Evolutionary conservation across 495 filamentous ascomycete genomes (phyloP), one percentile per base, ranked within the genome.

Genomic region (Neurospora tetraspora): DNA sequence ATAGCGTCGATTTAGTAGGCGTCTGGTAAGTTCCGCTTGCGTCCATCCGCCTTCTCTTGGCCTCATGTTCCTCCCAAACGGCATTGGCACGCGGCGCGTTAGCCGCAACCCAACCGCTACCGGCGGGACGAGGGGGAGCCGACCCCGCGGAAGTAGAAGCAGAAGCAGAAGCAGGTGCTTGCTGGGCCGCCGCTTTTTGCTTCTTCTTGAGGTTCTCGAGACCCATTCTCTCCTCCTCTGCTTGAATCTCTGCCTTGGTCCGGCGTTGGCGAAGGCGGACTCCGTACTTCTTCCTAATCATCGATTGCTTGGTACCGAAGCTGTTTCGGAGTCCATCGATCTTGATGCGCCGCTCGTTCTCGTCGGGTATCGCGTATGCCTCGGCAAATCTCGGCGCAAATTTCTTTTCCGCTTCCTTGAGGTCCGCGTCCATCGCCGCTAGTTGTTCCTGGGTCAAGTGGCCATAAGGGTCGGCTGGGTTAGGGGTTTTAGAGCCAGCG

Each of bases 261-360:
- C 82, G 79, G n/a, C 83, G 73, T 31, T 84, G 80, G 8, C 84
- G 80, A n/a, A 86, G 79, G 8, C 81, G 79, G 3, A 86, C 82
- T 27, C 83, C 84, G 53, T 83, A 86, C 61, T 84, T 86, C 73
- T 84, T 84, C 7, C 83, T 79, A 31, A 85, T 83, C 73, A 82
- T 84, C 43, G 83, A 84, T 61, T 86, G 83, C 71, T 85, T 86
- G 4, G 84, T 86, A 20, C 82, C 83, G 65, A 84, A 85, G 36
- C 80, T 80, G 43, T 84, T 85, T 11, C 83, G 81, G 1, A 86
- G 74, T 16, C 82, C 82, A 2, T 83, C 83, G 5, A 86, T 69
- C 69, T 74, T 82, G 11, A 34, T 18, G 9, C 77, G 76, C 7
- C 80, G 77, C 34, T 75, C 71, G 5, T 76, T 77, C 36, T 81